Percentiles rank a stretch among this genome's conserved stretches.
Conservation (phyloP, 495 filamentous ascomycete genomes). For the Chlorociboria aeruginascens region DNA sequence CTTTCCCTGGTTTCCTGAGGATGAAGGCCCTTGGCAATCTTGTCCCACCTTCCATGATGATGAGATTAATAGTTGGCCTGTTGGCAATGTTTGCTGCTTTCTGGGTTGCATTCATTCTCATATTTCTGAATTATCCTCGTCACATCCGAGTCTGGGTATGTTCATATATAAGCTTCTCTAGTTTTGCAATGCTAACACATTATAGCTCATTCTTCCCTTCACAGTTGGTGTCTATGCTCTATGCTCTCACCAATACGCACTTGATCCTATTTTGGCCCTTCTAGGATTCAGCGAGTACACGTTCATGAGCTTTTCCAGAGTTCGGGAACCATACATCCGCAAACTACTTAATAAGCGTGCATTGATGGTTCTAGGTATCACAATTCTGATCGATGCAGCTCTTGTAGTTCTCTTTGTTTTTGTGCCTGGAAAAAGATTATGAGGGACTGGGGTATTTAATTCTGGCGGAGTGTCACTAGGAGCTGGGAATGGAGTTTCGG, state of each 20-base stretch:
- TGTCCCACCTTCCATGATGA: slow-evolving; percentile 73
- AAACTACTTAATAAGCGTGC: slow-evolving; percentile 72
- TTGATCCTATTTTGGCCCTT: slow-evolving; percentile 88
- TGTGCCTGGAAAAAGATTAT: slow-evolving; percentile 82
- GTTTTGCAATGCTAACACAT: slow-evolving; percentile 16
- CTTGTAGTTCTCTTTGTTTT: slow-evolving; percentile 79
- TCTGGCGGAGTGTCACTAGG: background rate
- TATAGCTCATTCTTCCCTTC: slow-evolving; percentile 84
- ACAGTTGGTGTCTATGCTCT: slow-evolving; percentile 80
- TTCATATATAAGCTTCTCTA: background rate
- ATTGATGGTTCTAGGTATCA: slow-evolving; percentile 58
- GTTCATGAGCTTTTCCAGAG: slow-evolving; percentile 74
- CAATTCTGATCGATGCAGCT: slow-evolving; percentile 61
- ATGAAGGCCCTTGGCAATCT: slow-evolving; percentile 92
- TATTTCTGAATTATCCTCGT: slow-evolving; percentile 73
- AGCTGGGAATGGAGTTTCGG: background rate
- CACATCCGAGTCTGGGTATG: slow-evolving; percentile 72
- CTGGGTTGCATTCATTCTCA: slow-evolving; percentile 86
- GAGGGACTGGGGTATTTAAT: slow-evolving; percentile 12
- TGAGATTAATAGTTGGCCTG: slow-evolving; percentile 76
- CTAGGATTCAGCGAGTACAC: slow-evolving; percentile 88
- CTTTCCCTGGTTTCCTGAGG: slow-evolving; percentile 90
- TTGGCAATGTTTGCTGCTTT: slow-evolving; percentile 80
- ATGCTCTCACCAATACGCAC: slow-evolving; percentile 80
- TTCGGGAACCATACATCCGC: slow-evolving; percentile 81